Evolutionary conservation across 768 basidiomycete species (phyloP), one percentile per base, ranked within the genome.

Genomic region (Hericium rajendrae): DNA sequence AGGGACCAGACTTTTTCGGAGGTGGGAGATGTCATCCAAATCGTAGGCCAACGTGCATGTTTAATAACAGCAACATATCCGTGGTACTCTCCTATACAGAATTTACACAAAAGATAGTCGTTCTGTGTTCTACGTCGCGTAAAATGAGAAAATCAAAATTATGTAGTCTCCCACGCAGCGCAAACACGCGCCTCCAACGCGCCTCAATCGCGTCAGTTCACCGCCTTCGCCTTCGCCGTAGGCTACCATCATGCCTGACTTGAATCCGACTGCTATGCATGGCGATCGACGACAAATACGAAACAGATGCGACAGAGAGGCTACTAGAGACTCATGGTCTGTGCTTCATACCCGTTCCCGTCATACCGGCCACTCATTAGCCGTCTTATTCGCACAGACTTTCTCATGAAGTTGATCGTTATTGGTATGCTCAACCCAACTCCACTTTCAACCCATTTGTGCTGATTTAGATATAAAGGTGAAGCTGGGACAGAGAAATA

Each of bases 401-500:
- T 97, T 71, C 82, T 99, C 64, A 92, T 97, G 85, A 99, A 99
- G 76, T 93, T 94, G 73, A 97, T 97, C 68, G 83, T 97, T 64
- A 92, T 97, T 66, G 95, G 95, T 91, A 64, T 58, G 77, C 32
- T 32, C 32, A 32, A 8, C 32, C 5, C 32, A 32, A 32, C 5
- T 6, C 9, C 32, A 32, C 32, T 32, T 32, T 32, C 32, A 32
- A 10, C 38, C 10, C 46, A 9, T 11, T 4, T 16, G 53, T 24
- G 13, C 38, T 20, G 38, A 32, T 6, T 32, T 9, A 32, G 32
- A 10, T 32, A 9, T 62, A 22, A 59, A 97, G 94, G 94, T 62
- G 94, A 97, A 75, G 90, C 95, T 20, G 95, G 94, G 60, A 89
- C 92, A 3, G 97, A 97, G 40, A 99, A 99, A 79, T 94, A 93